Conservation (phyloP, 1,284 basidiomycete genomes). For the Bothia castanella region DNA sequence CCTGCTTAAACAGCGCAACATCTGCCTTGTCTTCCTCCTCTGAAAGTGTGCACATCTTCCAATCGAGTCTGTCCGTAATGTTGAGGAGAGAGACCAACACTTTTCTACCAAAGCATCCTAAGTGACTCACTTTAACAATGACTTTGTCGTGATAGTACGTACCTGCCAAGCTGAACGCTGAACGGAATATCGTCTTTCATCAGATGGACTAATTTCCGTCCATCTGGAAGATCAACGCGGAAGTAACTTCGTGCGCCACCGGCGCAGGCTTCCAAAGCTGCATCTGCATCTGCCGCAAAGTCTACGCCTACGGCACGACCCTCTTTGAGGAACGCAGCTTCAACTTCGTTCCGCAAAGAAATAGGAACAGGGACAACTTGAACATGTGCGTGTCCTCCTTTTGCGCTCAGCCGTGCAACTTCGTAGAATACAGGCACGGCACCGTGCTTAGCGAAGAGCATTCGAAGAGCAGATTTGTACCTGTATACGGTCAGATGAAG, state of each 20-base stretch:
- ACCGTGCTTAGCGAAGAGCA: slow-evolving; percentile 68
- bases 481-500: slow-evolving; percentile 36
- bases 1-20: slow-evolving; percentile 75
- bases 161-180: slow-evolving; percentile 91
- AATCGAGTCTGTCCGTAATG: slow-evolving; percentile 77
- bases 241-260: slow-evolving; percentile 73
- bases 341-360: slow-evolving; percentile 57
- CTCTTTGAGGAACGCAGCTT: slow-evolving; percentile 65
- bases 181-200: slow-evolving; percentile 77
- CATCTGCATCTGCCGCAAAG: slow-evolving; percentile 64
- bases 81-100: slow-evolving; percentile 73
- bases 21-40: slow-evolving; percentile 83
- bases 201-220: slow-evolving; percentile 80
- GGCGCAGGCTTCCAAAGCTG: slow-evolving; percentile 53
- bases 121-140: background rate
- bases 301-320: slow-evolving; percentile 62
- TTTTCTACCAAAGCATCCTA: slow-evolving; percentile 47
- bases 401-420: slow-evolving; percentile 76
- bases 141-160: slow-evolving; percentile 30
- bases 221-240: slow-evolving; percentile 84
- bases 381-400: slow-evolving; percentile 92
- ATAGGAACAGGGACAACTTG: slow-evolving; percentile 82
- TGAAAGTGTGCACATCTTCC: slow-evolving; percentile 80
- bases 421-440: slow-evolving; percentile 79
- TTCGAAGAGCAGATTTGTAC: slow-evolving; percentile 73